Percentiles rank a stretch among this genome's conserved stretches.
phyloP scores from a whole-genome alignment of 768 basidiomycete genomes.

The Glaciozyma antarctica region DNA sequence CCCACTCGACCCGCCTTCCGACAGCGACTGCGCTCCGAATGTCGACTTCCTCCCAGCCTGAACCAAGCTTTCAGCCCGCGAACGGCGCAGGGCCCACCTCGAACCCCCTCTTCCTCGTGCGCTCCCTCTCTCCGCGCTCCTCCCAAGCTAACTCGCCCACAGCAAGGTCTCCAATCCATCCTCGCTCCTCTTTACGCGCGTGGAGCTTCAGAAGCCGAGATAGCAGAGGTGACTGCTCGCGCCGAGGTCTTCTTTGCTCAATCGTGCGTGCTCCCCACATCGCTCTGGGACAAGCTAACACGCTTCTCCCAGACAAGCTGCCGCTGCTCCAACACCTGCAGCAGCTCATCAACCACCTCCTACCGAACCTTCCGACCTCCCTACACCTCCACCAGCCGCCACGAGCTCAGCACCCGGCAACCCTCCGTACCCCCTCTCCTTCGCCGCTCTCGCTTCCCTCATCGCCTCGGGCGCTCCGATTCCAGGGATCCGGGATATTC shows the following conservation, averaged over 20 bases:
- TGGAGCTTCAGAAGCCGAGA: background rate
- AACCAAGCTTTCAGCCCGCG: too few relatives aligned
- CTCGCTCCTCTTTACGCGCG: background rate
- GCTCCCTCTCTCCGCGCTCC: too few relatives aligned
- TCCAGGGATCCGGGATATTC: slow-evolving; percentile 32
- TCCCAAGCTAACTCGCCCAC: background rate
- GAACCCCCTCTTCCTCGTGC: too few relatives aligned
- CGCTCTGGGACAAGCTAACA: background rate
- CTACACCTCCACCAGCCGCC: background rate
- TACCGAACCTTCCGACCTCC: background rate
- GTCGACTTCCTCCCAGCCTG: too few relatives aligned
- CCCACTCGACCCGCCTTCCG: too few relatives aligned
- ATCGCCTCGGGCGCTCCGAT: slow-evolving; percentile 32
- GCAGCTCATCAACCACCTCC: background rate
- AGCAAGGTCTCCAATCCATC: background rate
- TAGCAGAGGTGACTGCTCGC: background rate
- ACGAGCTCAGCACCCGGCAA: background rate
- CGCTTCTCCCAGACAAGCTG: background rate
- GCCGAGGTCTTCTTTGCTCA: background rate
- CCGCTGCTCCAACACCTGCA: background rate
- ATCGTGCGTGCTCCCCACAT: background rate
- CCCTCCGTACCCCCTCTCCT: slow-evolving; percentile 33
- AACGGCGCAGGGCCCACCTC: too few relatives aligned
- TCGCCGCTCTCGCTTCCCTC: slow-evolving; percentile 31
- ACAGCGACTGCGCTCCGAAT: too few relatives aligned